phyloP scores from a whole-genome alignment of 345 rosid species.

The Populus euphratica region DNA sequence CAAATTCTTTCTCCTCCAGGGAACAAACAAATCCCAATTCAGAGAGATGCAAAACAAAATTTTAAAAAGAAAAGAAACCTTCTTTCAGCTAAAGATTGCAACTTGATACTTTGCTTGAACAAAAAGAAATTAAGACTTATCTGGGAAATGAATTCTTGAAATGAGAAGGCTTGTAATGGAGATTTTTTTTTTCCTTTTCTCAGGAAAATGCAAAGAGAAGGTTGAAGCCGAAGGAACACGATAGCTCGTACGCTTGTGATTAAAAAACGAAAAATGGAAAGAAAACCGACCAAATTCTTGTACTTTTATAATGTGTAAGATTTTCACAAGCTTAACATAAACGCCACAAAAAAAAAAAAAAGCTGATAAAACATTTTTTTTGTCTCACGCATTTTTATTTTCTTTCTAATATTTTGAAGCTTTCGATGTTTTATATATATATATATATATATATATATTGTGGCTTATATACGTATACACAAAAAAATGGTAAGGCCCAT shows the following conservation, averaged over 20 bases:
- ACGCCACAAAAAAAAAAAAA: conserved; percentile 34
- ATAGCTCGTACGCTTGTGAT: conserved; percentile 1
- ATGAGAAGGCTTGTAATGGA: conserved; percentile 6
- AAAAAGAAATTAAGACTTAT: conserved; percentile 20
- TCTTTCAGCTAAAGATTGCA: conserved; percentile 6
- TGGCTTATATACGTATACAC: not conserved
- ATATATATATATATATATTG: too few relatives aligned
- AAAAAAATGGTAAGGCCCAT: not conserved
- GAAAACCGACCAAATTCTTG: not conserved
- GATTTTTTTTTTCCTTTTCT: not conserved
- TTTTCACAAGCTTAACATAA: conserved; percentile 41
- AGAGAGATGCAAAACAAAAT: conserved; percentile 23
- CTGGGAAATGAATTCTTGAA: conserved; percentile 13
- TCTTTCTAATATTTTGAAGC: not conserved
- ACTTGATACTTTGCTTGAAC: conserved; percentile 6
- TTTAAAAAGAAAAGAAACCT: not conserved
- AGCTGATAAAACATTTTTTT: conserved; percentile 7
- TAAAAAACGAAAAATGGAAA: conserved; percentile 12
- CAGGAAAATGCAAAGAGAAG: conserved; percentile 12
- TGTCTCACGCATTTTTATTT: not conserved
- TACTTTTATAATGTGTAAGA: conserved; percentile 21
- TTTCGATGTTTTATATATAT: not conserved
- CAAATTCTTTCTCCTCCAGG: conserved; percentile 6
- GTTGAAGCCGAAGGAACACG: not conserved
- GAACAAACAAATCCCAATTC: conserved; percentile 39